Conservation (phyloP, 129 eudicot species). For the Saussurea involucrata region DNA sequence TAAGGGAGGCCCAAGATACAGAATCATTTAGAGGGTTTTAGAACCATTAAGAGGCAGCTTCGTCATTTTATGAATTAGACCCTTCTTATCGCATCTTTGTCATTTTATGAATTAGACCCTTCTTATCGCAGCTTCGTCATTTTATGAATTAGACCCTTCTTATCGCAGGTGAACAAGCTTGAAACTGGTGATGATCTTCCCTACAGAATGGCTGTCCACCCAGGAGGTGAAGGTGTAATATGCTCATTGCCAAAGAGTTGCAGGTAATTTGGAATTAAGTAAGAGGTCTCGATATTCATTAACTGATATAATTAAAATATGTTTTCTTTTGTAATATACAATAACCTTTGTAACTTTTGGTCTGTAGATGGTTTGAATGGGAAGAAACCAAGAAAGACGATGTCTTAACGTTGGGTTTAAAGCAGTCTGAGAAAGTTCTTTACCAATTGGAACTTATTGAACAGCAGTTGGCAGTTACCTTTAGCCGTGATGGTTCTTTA, state of each 20-base stretch:
- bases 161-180: conserved; percentile 54
- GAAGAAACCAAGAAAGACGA: conserved; percentile 32
- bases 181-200: conserved; percentile 75
- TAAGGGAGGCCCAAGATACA: too few relatives aligned
- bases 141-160: too few relatives aligned
- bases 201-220: conserved; percentile 75
- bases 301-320: background rate
- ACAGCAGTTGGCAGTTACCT: conserved; percentile 83
- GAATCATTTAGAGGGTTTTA: too few relatives aligned
- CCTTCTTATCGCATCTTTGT: too few relatives aligned
- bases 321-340: background rate
- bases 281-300: background rate
- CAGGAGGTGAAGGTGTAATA: conserved; percentile 81
- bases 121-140: too few relatives aligned
- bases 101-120: too few relatives aligned
- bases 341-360: background rate
- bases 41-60: too few relatives aligned
- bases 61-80: background rate
- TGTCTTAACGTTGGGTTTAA: conserved; percentile 40
- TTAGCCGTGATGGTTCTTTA: conserved; percentile 72
- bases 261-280: conserved; percentile 44
- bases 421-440: conserved; percentile 67
- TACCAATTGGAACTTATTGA: conserved; percentile 75
- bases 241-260: conserved; percentile 82
- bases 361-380: conserved; percentile 87